Evolutionary conservation across 371 early-diverging fungal species (phyloP).

Genomic region (Rozella allomycis): DNA sequence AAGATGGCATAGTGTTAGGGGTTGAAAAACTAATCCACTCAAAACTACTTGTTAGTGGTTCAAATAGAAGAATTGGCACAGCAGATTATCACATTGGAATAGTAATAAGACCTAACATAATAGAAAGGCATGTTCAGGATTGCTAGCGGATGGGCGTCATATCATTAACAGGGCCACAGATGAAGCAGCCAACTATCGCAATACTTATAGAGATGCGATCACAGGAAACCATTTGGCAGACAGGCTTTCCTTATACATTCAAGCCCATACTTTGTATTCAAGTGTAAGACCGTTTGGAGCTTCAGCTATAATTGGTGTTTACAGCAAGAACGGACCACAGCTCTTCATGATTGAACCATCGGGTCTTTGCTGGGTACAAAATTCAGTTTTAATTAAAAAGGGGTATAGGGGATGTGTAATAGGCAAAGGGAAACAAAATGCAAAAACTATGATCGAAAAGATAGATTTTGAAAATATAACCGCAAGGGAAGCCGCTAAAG

Average conservation of each 20-base stretch:
- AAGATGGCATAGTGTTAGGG: slow-evolving; percentile 86
- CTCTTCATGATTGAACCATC: slow-evolving; percentile 91
- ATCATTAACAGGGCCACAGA: slow-evolving; percentile 71
- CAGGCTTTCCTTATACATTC: slow-evolving; percentile 73
- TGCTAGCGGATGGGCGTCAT: slow-evolving; percentile 83
- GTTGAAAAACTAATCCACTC: slow-evolving; percentile 87
- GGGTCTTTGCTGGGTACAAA: slow-evolving; percentile 69
- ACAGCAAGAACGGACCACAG: slow-evolving; percentile 58
- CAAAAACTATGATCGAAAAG: slow-evolving; percentile 92
- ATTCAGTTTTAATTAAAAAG: slow-evolving; percentile 9
- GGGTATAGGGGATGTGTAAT: slow-evolving; percentile 84
- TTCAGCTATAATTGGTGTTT: slow-evolving; percentile 53
- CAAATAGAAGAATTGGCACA: slow-evolving; percentile 69
- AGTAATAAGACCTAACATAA: slow-evolving; percentile 20
- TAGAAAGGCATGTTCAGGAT: slow-evolving; percentile 62
- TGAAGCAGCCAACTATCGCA: slow-evolving; percentile 72
- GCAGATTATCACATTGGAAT: slow-evolving; percentile 82
- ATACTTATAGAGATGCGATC: slow-evolving; percentile 56
- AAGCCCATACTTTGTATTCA: slow-evolving; percentile 87
- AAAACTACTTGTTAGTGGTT: slow-evolving; percentile 47
- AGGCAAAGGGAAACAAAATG: slow-evolving; percentile 89
- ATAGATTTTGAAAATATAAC: slow-evolving; percentile 63
- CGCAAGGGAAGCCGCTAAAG: slow-evolving; percentile 69
- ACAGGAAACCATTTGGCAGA: slow-evolving; percentile 79
- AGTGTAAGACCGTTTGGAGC: slow-evolving; percentile 92